Conservation (phyloP, 441 rosid genomes). For the Aleurites moluccanus region DNA sequence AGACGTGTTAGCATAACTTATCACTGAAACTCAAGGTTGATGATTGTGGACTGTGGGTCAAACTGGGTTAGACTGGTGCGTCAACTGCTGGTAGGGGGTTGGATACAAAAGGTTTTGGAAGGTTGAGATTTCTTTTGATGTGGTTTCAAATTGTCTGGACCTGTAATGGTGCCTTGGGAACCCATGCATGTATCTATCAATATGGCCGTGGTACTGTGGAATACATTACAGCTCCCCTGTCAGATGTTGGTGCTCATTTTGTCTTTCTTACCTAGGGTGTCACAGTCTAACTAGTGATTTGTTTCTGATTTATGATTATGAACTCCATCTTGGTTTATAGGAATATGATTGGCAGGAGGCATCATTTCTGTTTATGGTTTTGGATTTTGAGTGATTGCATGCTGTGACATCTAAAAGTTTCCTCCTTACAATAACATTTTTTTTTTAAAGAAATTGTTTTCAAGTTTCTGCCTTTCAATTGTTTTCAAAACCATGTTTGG, state of each 20-base stretch:
- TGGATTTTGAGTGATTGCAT: slow-evolving; percentile 5
- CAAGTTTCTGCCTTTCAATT: not conserved
- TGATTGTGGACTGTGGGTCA: not conserved
- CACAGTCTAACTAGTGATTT: not conserved
- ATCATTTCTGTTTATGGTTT: not conserved
- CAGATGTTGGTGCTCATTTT: not conserved
- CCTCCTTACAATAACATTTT: too few species aligned
- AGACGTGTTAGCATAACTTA: not conserved
- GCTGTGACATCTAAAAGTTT: not conserved
- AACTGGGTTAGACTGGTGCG: not conserved
- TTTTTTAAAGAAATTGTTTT: not conserved
- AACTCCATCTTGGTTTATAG: not conserved
- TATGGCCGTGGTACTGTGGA: not conserved
- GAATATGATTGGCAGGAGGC: slow-evolving; percentile 3
- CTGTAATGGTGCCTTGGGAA: not conserved
- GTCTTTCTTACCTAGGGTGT: not conserved
- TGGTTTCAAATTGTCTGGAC: slow-evolving; percentile 1
- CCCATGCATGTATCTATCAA: not conserved
- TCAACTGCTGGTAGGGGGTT: not conserved
- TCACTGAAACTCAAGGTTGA: not conserved
- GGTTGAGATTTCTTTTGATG: slow-evolving; percentile 5
- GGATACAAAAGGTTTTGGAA: not conserved
- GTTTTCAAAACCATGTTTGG: not conserved
- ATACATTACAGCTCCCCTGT: not conserved
- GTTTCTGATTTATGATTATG: slow-evolving; percentile 1